Evolutionary conservation across 768 basidiomycete species (phyloP), one percentile per base, ranked within the genome.

Genomic region (Tricholomella constricta): DNA sequence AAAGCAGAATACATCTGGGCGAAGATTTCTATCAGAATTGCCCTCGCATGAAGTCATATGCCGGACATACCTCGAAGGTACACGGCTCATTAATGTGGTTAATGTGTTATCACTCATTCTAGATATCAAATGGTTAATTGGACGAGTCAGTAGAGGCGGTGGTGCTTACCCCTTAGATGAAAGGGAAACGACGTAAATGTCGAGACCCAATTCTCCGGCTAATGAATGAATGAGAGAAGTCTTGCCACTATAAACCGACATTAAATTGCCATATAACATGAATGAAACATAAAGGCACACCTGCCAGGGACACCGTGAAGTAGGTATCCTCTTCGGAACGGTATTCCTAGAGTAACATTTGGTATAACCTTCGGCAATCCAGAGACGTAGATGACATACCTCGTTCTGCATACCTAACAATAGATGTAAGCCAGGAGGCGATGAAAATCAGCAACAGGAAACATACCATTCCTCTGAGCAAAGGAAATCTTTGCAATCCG

Each of bases 31-130:
- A 49, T 52, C 47, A 56, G 58, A 44, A 47, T 44, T n/a, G 34
- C 27, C 42, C 42, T 45, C 35, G 32, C 32, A 12, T 42, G 32
- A 38, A 31, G 20, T 53, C 15, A 57, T 53, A 45, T 25, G 31
- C 19, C n/a, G 29, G 52, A 62, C 55, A 57, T 51, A 91, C 88
- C 90, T 85, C 54, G 88, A 82, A 23, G 91, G 91, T 64, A 94
- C 90, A 76, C 86, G 83, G 48, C 88, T 88, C 91, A 94, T 92
- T 64, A 94, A 78, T 52, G 88, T 89, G 52, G 89, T 82, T 69
- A 94, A 74, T 4, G 85, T 94, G 72, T 91, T 91, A 72, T 94
- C 91, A 69, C 88, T 91, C 91, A 94, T 94, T 57, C 91, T 91
- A 63, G 42, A 43, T 29, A 62, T 35, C 31, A 57, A 41, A 52